These are phyloP conservation scores for Microsporum audouinii DNA, from an alignment of 2,329 filamentous ascomycete genomes.

Conservation along the genomic window DNA sequence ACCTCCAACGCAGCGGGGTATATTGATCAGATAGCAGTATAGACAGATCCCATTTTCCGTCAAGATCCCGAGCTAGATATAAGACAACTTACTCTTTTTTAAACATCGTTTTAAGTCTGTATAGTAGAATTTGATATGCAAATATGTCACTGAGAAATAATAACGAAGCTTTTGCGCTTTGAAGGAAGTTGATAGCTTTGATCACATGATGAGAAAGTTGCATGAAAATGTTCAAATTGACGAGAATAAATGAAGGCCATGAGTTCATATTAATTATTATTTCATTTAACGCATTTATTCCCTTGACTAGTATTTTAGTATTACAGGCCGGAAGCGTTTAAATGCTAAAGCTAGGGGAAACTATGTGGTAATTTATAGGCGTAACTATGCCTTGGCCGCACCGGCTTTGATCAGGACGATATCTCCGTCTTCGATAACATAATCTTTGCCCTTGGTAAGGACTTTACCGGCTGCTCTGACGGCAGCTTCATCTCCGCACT, in stretches of 20 bases:
- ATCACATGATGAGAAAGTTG: background rate
- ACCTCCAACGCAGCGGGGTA: background rate
- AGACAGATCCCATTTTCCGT: background rate
- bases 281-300: background rate
- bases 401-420: constrained; percentile 70
- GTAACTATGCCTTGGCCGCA: constrained; percentile 36
- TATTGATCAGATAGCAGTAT: background rate
- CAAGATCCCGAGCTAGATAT: background rate
- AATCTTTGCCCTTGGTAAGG: constrained; percentile 98
- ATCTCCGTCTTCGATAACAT: constrained; percentile 49
- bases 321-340: background rate
- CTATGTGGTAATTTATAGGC: background rate
- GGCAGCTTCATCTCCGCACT: constrained; percentile 75
- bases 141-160: background rate
- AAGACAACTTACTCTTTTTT: constrained; percentile 66
- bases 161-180: background rate
- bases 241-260: background rate
- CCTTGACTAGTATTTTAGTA: background rate
- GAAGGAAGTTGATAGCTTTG: background rate
- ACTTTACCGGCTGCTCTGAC: constrained; percentile 93
- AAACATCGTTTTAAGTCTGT: constrained; percentile 54
- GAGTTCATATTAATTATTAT: background rate
- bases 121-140: background rate
- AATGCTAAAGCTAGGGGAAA: background rate
- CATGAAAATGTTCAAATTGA: background rate